These are phyloP conservation scores for Urtica urens DNA, from an alignment of 306 rosid genomes.

Conservation along the genomic window DNA sequence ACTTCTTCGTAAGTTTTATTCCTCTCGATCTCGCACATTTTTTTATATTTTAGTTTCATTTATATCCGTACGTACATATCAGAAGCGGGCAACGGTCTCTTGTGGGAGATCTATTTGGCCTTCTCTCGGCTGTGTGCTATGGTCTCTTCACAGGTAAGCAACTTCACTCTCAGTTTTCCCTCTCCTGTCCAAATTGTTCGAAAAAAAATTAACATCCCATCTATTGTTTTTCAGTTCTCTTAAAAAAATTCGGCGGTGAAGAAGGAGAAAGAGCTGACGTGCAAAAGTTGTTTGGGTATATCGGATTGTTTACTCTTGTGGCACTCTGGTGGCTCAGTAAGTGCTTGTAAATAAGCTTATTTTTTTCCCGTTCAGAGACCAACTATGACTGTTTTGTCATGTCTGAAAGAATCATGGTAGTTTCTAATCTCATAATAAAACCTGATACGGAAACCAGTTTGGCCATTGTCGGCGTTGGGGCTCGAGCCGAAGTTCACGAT, in stretches of 20 bases:
- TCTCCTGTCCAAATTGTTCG: not conserved
- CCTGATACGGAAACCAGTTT: too few species aligned
- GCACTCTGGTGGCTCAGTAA: slow-evolving; percentile 95
- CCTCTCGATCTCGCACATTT: slow-evolving; percentile 1
- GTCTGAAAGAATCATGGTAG: too few species aligned
- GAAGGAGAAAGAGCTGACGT: slow-evolving; percentile 87
- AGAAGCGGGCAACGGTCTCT: slow-evolving; percentile 69
- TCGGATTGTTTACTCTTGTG: slow-evolving; percentile 78
- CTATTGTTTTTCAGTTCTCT: slow-evolving; percentile 49
- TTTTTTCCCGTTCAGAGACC: too few species aligned
- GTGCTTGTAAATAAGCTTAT: too few species aligned
- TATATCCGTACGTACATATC: slow-evolving; percentile 7
- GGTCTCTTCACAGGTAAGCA: slow-evolving; percentile 79
- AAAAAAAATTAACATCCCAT: slow-evolving; percentile 1
- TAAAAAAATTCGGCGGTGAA: slow-evolving; percentile 73
- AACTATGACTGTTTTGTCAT: too few species aligned
- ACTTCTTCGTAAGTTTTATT: slow-evolving; percentile 42
- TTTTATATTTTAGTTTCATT: too few species aligned
- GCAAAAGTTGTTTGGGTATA: slow-evolving; percentile 95
- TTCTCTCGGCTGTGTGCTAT: slow-evolving; percentile 82
- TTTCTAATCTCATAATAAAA: too few species aligned
- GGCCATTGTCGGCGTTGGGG: slow-evolving; percentile 92
- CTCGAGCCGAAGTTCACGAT: slow-evolving; percentile 81
- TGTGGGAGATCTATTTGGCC: slow-evolving; percentile 86
- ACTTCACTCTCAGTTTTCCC: not conserved